Evolutionary conservation across 306 rosid genomes (phyloP).

Genomic region (Glycine soja): DNA sequence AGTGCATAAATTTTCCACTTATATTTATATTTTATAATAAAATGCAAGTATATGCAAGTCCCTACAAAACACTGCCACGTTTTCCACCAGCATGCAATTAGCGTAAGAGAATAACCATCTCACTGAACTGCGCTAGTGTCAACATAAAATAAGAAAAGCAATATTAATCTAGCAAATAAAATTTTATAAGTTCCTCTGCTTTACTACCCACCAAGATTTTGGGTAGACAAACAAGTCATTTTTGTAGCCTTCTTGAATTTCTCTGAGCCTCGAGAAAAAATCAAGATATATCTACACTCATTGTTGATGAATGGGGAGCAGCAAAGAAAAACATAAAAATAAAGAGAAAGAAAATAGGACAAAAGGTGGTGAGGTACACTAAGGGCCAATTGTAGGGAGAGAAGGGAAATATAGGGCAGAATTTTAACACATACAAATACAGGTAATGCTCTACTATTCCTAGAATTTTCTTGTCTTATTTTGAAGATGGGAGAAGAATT

Average conservation of each 20-base stretch:
- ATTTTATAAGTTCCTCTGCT: constrained; percentile 42
- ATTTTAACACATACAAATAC: constrained; percentile 21
- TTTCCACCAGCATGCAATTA: constrained; percentile 3
- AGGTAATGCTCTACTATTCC: constrained; percentile 26
- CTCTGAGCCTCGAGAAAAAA: constrained; percentile 49
- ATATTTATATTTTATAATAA: neutral
- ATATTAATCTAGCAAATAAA: constrained; percentile 34
- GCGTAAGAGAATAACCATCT: neutral
- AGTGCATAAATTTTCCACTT: neutral
- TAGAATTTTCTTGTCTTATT: constrained; percentile 41
- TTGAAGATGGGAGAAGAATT: constrained; percentile 44
- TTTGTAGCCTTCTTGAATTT: constrained; percentile 54
- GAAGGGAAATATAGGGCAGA: neutral
- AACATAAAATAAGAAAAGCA: neutral
- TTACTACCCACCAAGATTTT: constrained; percentile 46
- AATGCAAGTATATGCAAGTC: neutral
- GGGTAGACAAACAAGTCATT: constrained; percentile 41
- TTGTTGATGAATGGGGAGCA: constrained; percentile 48
- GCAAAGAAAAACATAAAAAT: constrained; percentile 39
- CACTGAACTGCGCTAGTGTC: neutral
- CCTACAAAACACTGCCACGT: neutral
- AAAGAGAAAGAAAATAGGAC: neutral
- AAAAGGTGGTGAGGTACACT: constrained; percentile 18
- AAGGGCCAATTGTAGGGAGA: constrained; percentile 19
- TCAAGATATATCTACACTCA: constrained; percentile 53